Evolutionary conservation across 495 filamentous ascomycete genomes (phyloP).

Genomic region (Annulohypoxylon maeteangense): DNA sequence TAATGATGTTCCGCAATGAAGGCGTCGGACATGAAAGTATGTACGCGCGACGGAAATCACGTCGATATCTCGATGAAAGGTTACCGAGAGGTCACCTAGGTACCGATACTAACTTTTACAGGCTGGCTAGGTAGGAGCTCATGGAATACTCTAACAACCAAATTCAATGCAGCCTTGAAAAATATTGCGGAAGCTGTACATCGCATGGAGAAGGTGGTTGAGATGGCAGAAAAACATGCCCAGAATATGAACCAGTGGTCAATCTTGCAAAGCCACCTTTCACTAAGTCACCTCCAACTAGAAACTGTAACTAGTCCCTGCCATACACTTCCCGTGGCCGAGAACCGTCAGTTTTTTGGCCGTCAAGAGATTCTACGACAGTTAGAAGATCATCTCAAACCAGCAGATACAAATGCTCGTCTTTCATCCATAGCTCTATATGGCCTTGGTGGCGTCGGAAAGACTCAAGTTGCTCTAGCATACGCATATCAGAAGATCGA

Average conservation of each 20-base stretch:
- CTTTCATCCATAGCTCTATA: conserved; percentile 47
- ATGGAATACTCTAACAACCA: background rate
- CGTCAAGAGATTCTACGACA: conserved; percentile 45
- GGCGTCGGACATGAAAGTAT: conserved; percentile 9
- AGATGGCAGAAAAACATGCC: conserved; percentile 14
- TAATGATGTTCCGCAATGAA: conserved; percentile 17
- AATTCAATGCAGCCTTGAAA: conserved; percentile 3
- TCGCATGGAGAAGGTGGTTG: conserved; percentile 14
- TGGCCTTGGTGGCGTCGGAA: conserved; percentile 56
- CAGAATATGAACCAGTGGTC: background rate
- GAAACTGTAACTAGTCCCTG: conserved; percentile 5
- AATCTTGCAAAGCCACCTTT: conserved; percentile 11
- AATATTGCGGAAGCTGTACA: conserved; percentile 8
- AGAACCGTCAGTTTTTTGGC: conserved; percentile 47
- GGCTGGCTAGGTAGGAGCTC: background rate
- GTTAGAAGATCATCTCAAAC: conserved; percentile 42
- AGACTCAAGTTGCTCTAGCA: conserved; percentile 53
- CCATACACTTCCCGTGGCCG: conserved; percentile 21
- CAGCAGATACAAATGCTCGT: conserved; percentile 22
- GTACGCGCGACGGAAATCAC: background rate
- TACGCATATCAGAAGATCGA: conserved; percentile 40
- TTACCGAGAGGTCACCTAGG: too few species aligned
- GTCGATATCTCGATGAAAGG: background rate
- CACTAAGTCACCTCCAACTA: background rate
- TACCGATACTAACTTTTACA: background rate